phyloP scores from a whole-genome alignment of 495 filamentous ascomycete species.

The Aspergillus campestris region DNA sequence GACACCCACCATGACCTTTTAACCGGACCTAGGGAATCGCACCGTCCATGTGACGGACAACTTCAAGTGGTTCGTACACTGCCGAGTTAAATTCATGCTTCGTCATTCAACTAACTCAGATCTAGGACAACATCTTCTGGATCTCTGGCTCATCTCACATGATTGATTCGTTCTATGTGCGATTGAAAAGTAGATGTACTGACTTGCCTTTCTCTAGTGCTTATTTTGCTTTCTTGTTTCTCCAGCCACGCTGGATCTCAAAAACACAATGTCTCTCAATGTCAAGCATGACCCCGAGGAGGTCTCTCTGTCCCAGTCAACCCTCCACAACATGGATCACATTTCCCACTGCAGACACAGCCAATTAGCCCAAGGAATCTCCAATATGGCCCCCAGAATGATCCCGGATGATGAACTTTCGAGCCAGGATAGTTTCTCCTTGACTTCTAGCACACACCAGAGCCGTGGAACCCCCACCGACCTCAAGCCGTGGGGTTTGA shows the following conservation, averaged over 20 bases:
- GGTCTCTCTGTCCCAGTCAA: constrained; percentile 28
- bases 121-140: constrained; percentile 6
- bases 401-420: constrained; percentile 43
- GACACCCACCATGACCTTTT: too few relatives aligned
- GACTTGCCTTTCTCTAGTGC: constrained; percentile 26
- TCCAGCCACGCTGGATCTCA: constrained; percentile 10
- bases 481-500: constrained; percentile 35
- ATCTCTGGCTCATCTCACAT: constrained; percentile 14
- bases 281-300: constrained; percentile 30
- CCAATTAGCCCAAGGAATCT: constrained; percentile 30
- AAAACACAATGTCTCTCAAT: constrained; percentile 30
- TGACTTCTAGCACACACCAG: constrained; percentile 33
- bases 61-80: too few relatives aligned
- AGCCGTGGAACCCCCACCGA: constrained; percentile 30
- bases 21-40: too few relatives aligned
- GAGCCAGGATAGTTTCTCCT: constrained; percentile 37
- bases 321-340: constrained; percentile 24
- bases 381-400: constrained; percentile 34
- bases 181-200: constrained; percentile 20
- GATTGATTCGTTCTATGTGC: constrained; percentile 9
- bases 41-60: too few relatives aligned
- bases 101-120: too few relatives aligned
- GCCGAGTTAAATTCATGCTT: too few relatives aligned
- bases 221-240: constrained; percentile 6
- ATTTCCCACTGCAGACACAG: constrained; percentile 25